These are phyloP conservation scores for Quercus variabilis DNA, from an alignment of 306 rosid species.

Conservation along the genomic window DNA sequence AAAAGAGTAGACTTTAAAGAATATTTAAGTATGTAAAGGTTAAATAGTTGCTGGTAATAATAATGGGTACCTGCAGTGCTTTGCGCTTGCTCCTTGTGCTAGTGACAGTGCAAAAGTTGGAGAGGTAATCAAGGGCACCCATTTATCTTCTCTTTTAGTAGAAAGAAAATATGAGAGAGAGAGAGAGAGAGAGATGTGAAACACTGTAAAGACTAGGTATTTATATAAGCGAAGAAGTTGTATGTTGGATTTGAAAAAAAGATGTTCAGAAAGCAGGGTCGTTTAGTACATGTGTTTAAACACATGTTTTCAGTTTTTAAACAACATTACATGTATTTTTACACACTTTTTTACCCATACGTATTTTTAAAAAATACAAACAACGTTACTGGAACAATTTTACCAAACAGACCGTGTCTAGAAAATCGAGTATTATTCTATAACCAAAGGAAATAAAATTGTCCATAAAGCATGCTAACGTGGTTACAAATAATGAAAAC, in stretches of 20 bases:
- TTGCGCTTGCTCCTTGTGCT: conserved; percentile 58
- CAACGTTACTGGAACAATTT: too few relatives aligned
- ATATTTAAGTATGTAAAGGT: neutral
- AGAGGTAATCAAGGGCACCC: conserved; percentile 85
- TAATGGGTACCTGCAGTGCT: conserved; percentile 71
- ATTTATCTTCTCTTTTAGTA: conserved; percentile 30
- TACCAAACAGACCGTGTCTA: neutral
- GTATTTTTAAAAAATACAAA: too few relatives aligned
- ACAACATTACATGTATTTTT: too few relatives aligned
- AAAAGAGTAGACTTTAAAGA: too few relatives aligned
- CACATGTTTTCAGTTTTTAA: too few relatives aligned
- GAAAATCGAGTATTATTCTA: conserved; percentile 1
- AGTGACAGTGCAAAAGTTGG: conserved; percentile 60
- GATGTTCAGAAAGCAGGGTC: neutral
- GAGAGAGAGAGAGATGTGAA: neutral
- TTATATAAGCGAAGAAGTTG: conserved; percentile 26
- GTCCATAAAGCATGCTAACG: conserved; percentile 27
- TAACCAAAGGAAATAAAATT: conserved; percentile 11
- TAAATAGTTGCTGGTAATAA: neutral
- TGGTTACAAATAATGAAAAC: conserved; percentile 24
- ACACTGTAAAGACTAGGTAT: conserved; percentile 22
- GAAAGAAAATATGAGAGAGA: conserved; percentile 10
- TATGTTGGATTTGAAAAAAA: neutral
- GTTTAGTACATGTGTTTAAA: too few relatives aligned
- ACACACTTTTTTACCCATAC: too few relatives aligned